phyloP scores from a whole-genome alignment of 441 rosid genomes.

The Hura crepitans region DNA sequence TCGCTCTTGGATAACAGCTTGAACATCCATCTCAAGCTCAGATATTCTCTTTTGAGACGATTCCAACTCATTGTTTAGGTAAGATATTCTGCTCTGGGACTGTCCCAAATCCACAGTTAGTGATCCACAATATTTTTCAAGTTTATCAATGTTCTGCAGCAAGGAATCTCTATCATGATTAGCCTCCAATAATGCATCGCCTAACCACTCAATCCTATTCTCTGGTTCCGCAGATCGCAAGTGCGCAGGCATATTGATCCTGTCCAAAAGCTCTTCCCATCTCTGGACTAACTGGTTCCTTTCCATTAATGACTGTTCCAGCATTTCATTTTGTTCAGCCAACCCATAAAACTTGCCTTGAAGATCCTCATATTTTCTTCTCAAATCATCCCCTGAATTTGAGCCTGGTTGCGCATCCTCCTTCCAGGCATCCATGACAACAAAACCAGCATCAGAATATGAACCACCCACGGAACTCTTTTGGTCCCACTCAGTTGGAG shows the following conservation, averaged over 20 bases:
- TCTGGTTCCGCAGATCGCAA: conserved; percentile 75
- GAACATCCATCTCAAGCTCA: conserved; percentile 55
- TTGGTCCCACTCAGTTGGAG: conserved; percentile 74
- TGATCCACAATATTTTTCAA: conserved; percentile 59
- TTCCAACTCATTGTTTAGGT: conserved; percentile 57
- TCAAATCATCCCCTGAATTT: conserved; percentile 66
- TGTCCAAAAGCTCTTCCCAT: conserved; percentile 86
- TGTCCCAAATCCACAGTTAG: conserved; percentile 69
- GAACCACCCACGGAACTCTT: conserved; percentile 72
- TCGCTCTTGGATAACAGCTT: conserved; percentile 48
- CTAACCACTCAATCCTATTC: conserved; percentile 88
- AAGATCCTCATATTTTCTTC: conserved; percentile 90
- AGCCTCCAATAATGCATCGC: conserved; percentile 68
- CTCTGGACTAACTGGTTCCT: conserved; percentile 85
- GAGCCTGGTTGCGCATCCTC: conserved; percentile 66
- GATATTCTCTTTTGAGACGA: conserved; percentile 53
- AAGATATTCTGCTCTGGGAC: conserved; percentile 47
- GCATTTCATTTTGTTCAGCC: conserved; percentile 99
- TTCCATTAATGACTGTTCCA: conserved; percentile 94
- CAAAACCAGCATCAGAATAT: conserved; percentile 62
- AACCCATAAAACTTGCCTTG: conserved; percentile 87
- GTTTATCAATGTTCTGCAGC: conserved; percentile 60
- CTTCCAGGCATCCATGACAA: conserved; percentile 70
- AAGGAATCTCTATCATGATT: conserved; percentile 53
- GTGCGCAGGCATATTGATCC: conserved; percentile 69